Evolutionary conservation across 768 basidiomycete genomes (phyloP), one percentile per base, ranked within the genome.

Genomic region (Mycena chlorophos): DNA sequence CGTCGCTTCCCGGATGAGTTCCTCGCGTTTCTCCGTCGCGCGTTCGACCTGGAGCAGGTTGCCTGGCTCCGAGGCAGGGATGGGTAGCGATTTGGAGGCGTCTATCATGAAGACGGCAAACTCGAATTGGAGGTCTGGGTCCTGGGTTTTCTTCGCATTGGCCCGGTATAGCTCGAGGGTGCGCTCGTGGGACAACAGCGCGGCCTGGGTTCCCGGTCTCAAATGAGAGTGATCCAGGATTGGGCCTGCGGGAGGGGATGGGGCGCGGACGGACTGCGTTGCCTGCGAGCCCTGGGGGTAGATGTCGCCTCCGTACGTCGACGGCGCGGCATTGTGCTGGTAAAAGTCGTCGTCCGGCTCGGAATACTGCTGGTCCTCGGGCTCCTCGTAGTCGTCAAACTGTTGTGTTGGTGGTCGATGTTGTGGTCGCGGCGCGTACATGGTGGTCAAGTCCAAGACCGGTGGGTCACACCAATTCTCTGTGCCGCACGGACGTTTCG

Each of bases 31-130:
- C 67, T 88, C 87, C 20, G 84, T 68, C 1, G 89, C 88, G 66
- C 85, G 85, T 70, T 93, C 91, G 54, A 92, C 87, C 38, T 89
- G 84, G 68, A 92, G 79, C 43, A 90, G 79, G 64, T 92, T 91
- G 27, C 84, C 87, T 0, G 83, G 79, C 2, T 87, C 87, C 16
- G 75, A 80, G 2, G 74, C 75, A 4, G 91, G 91, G 54, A 91
- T 86, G 38, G 88, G 88, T 69, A 94, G 83, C 2, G 88, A 85
- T 72, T 96, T 97, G 47, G 94, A 91, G 47, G 95, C 93, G 67
- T 98, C 97, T 68, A 99, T 89, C 90, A 98, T 94, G 80, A 98
- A 98, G 8, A 95, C 92, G 37, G 96, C 93, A 63, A 99, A 98
- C 70, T 99, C 97, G 77, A 94, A 98, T 69, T 96, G 95, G 53